Base-by-base conservation (phyloP, 2,329 filamentous ascomycete genomes). In the Stemphylium lycopersici region DNA sequence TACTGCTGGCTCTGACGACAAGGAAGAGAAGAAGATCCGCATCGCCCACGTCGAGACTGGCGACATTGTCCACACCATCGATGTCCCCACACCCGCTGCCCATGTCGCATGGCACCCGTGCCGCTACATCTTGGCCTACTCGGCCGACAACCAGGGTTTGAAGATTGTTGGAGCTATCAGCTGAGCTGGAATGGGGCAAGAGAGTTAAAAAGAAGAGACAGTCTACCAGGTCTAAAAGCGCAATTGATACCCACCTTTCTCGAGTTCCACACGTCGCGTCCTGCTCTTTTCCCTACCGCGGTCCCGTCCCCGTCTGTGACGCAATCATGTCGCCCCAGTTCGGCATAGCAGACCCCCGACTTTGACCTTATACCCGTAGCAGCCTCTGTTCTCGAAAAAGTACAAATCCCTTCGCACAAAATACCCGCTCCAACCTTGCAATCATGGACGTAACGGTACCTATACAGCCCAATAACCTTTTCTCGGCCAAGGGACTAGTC, bases 61-160 rank as follows among this genome's bases (percentile, higher is more conserved):
- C 18, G 89, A 92, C 39, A 82, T 85, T 60, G 83, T 92, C 12
- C 83, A 90, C 70, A 89, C 83, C 2, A 82, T 91, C 61, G 90
- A 91, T 72, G 88, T 89, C 8, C 79, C 80, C 0, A 83, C 84
- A 18, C 78, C 87, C 11, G 86, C 84, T 49, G 84, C 86, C 1
- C 82, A 89, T 10, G 87, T 92, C 6, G 84, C 87, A 2, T 93
- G 90, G 90, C 89, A 90, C 60, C 90, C 90, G 2, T 87, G 83
- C 37, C 81, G 86, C 52, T 93, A 93, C 71, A 86, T 84, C 62
- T 76, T 93, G 55, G 90, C 90, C 2, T 92, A 91, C 70, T 85
- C 85, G 12, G 78, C 78, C 47, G 90, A 93, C 67, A 75, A 85
- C 8, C 61, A 70, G 32, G 87, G 87, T 0, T 74, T 93, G 53